Base-by-base conservation (phyloP, 2,329 filamentous ascomycete genomes). In the Epichloe sp. region DNA sequence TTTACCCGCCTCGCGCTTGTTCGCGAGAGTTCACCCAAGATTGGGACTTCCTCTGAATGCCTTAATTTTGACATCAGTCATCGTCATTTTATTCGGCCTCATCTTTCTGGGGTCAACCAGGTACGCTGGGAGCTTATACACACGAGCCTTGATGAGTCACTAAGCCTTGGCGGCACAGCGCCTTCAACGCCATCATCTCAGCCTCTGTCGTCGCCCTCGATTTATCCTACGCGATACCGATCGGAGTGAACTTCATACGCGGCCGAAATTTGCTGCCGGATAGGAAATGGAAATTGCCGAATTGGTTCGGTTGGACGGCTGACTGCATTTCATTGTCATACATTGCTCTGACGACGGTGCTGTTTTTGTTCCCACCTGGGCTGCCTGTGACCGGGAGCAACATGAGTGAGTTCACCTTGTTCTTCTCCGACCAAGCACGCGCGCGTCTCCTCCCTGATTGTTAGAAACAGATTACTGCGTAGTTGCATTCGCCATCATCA, bases 191-290 rank as follows among this genome's bases (percentile, higher is more conserved):
- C 14, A 85, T 88, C 57, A 75, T 85, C 1, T 80, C 82, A 0
- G 78, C 83, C 0, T 84, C 82, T 0, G 85, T 89, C 0, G 83
- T 88, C 7, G 78, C 84, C 1, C 73, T 90, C 0, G 80, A 83
- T 6, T 68, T 89, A 5, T 83, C 82, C 2, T 90, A 90, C 57
- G 85, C 78, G 5, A 86, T 90, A 40, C 86, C 86, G 0, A 78
- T 87, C 45, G 72, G 77, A 0, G 80, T 89, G 57, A 86, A 88
- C 59, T 76, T 80, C 50, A 63, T 85, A 4, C 77, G 79, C 4
- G 80, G 83, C 14, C 74, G 83, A 4, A 77, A 71, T 36, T 80
- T 80, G 68, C 68, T 88, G 6, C 85, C 84, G 0, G 72, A 77
- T 4, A 52, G 64, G 7, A 60, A 62, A 0, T 71, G 70, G 55